Conservation (phyloP, 225 moss, liverwort and hornwort genomes). For the Sphagnum tenellum region DNA sequence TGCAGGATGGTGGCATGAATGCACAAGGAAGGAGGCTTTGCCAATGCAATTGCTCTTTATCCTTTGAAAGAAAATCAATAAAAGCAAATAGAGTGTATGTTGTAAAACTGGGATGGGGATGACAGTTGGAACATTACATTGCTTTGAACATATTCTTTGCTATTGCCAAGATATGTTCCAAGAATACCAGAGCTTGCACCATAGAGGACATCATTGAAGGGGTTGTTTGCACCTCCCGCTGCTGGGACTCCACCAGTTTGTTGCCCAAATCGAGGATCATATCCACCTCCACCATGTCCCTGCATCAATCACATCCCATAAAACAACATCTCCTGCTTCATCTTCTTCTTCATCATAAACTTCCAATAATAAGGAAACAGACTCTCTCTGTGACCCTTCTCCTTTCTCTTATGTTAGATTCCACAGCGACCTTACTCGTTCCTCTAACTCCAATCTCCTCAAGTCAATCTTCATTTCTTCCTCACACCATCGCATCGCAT, state of each 20-base stretch:
- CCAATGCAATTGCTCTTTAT: background rate
- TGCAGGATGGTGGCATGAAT: too few species aligned
- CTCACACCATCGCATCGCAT: too few species aligned
- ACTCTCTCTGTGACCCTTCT: too few species aligned
- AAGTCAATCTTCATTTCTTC: too few species aligned
- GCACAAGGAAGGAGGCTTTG: background rate
- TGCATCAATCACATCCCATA: background rate
- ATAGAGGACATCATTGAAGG: conserved; percentile 78
- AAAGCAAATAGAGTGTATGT: background rate
- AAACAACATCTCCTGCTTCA: too few species aligned
- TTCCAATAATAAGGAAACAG: too few species aligned
- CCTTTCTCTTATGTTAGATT: too few species aligned
- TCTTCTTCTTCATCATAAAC: too few species aligned
- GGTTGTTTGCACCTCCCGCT: conserved; percentile 23
- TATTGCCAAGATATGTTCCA: conserved; percentile 66
- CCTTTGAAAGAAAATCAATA: background rate
- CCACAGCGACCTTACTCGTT: too few species aligned
- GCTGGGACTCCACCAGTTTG: conserved; percentile 32
- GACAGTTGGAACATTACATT: conserved; percentile 43
- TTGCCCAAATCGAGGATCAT: conserved; percentile 22
- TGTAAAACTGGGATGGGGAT: background rate
- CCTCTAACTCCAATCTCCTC: too few species aligned
- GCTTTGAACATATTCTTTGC: conserved; percentile 96
- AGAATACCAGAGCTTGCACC: conserved; percentile 67
- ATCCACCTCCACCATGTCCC: conserved; percentile 9